These are phyloP conservation scores for Protomyces lactucae-debilis DNA, from an alignment of 1,139 yeast species.

Conservation along the genomic window DNA sequence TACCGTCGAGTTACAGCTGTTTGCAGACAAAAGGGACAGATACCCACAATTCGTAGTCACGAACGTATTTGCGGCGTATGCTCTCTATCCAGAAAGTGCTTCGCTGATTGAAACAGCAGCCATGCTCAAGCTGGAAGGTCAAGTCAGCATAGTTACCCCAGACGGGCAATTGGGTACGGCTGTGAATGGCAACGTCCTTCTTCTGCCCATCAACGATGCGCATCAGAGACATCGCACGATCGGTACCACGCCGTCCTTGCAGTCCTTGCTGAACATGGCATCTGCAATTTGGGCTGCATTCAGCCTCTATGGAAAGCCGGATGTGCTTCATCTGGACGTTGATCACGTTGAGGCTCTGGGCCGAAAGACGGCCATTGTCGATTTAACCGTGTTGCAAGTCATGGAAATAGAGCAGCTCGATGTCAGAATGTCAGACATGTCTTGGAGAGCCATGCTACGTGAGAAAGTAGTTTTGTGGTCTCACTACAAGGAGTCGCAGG, in stretches of 20 bases:
- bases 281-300: slow-evolving; percentile 10
- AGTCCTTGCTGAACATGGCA: slow-evolving; percentile 5
- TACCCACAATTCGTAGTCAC: background rate
- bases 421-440: background rate
- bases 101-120: slow-evolving; percentile 15
- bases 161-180: background rate
- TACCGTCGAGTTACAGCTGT: background rate
- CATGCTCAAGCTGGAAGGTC: slow-evolving; percentile 12
- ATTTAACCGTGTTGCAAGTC: background rate
- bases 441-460: slow-evolving; percentile 6
- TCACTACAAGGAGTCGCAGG: slow-evolving; percentile 3
- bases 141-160: background rate
- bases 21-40: slow-evolving; percentile 3
- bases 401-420: background rate
- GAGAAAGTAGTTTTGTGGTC: slow-evolving; percentile 1
- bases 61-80: slow-evolving; percentile 10
- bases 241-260: background rate
- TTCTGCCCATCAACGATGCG: slow-evolving; percentile 3
- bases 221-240: background rate
- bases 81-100: slow-evolving; percentile 8
- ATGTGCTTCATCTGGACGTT: slow-evolving; percentile 2
- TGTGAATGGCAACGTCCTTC: slow-evolving; percentile 3
- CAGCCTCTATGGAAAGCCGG: slow-evolving; percentile 5
- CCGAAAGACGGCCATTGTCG: background rate
- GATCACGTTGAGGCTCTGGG: slow-evolving; percentile 18